Evolutionary conservation across 108 stramenopile genomes (phyloP).

Genomic region (Cyclotella sp.): DNA sequence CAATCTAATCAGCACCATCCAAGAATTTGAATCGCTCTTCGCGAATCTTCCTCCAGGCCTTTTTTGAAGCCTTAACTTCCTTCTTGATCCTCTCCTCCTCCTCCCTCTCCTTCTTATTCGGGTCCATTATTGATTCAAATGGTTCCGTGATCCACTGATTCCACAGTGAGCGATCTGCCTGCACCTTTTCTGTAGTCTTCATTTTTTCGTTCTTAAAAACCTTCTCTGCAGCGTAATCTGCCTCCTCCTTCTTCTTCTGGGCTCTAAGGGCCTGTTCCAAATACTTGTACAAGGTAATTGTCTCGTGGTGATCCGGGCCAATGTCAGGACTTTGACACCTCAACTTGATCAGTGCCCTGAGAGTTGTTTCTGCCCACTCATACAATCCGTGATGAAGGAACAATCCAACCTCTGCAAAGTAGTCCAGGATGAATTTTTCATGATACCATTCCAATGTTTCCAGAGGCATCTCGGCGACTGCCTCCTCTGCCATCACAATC

Average conservation of each 20-base stretch:
- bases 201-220: conserved; percentile 38
- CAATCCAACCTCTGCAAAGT: conserved; percentile 87
- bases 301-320: conserved; percentile 86
- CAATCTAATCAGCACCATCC: conserved; percentile 49
- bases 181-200: conserved; percentile 64
- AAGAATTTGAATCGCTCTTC: conserved; percentile 87
- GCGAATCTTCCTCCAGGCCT: conserved; percentile 82
- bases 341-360: conserved; percentile 72
- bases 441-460: conserved; percentile 91
- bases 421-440: conserved; percentile 88
- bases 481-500: conserved; percentile 92
- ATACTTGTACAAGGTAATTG: conserved; percentile 71
- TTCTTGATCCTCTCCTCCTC: conserved; percentile 79
- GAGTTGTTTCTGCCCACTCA: conserved; percentile 83
- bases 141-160: conserved; percentile 70
- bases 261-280: conserved; percentile 65
- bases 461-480: conserved; percentile 84
- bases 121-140: conserved; percentile 83
- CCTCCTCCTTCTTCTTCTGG: conserved; percentile 75
- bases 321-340: conserved; percentile 84
- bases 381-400: conserved; percentile 83
- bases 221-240: conserved; percentile 59
- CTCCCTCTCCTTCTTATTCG: conserved; percentile 86
- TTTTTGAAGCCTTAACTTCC: conserved; percentile 83
- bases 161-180: conserved; percentile 77